Evolutionary conservation across 352 stramenopile genomes (phyloP).

Genomic region (Globisporangium irregulare): DNA sequence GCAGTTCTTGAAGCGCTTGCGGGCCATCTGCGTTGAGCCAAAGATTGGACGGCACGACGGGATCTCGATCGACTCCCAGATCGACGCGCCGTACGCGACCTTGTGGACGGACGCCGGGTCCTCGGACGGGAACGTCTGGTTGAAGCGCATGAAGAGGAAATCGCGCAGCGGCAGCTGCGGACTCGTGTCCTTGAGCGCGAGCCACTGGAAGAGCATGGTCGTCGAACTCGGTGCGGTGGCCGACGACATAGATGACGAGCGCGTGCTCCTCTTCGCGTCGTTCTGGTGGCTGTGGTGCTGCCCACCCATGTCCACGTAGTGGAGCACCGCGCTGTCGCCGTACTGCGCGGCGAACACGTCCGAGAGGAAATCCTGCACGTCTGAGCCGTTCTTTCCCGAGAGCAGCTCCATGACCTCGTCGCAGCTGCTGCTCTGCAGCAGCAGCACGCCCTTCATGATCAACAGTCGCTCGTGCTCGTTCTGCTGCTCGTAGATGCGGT

Average conservation of each 20-base stretch:
- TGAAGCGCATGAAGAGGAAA: conserved; percentile 81
- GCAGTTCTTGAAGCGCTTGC: conserved; percentile 49
- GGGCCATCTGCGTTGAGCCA: conserved; percentile 41
- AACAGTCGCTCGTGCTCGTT: conserved; percentile 47
- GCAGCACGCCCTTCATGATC: conserved; percentile 68
- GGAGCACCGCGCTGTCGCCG: conserved; percentile 50
- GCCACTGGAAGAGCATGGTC: conserved; percentile 59
- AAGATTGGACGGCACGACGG: conserved; percentile 50
- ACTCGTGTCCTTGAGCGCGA: conserved; percentile 61
- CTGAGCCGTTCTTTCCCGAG: conserved; percentile 32
- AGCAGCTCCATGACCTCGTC: conserved; percentile 69
- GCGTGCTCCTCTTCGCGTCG: not conserved
- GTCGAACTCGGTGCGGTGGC: conserved; percentile 20
- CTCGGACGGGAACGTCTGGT: conserved; percentile 48
- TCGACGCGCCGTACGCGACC: conserved; percentile 50
- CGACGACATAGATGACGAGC: conserved; percentile 12
- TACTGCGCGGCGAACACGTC: conserved; percentile 59
- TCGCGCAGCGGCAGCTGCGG: conserved; percentile 58
- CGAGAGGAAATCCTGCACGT: conserved; percentile 50
- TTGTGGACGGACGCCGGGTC: conserved; percentile 25
- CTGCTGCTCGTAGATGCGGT: conserved; percentile 70
- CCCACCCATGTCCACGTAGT: conserved; percentile 41
- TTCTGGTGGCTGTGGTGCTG: conserved; percentile 15
- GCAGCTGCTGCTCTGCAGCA: conserved; percentile 65
- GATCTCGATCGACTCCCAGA: conserved; percentile 68